These are phyloP conservation scores for Mycena epipterygia DNA, from an alignment of 768 basidiomycete species.

Conservation along the genomic window DNA sequence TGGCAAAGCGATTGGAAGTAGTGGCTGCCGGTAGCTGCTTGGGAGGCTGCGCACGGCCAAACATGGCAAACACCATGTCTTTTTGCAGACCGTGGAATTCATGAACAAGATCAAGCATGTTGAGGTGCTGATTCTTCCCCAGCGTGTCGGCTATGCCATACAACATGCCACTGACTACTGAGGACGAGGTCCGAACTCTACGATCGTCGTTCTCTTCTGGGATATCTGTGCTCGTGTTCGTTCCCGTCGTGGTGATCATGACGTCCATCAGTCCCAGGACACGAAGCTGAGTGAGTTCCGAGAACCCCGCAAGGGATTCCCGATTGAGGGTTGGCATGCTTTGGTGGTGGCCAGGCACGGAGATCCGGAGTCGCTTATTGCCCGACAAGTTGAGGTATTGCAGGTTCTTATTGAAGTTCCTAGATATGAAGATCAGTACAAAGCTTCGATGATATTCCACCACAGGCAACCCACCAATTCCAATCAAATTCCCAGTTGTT, in stretches of 20 bases:
- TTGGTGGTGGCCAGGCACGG: slow-evolving; percentile 48
- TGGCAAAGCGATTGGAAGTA: slow-evolving; percentile 79
- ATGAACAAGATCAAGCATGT: slow-evolving; percentile 94
- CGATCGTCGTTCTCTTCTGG: slow-evolving; percentile 91
- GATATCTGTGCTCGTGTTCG: slow-evolving; percentile 66
- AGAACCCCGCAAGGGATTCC: slow-evolving; percentile 83
- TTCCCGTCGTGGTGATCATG: slow-evolving; percentile 76
- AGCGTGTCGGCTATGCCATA: slow-evolving; percentile 97
- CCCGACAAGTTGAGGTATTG: slow-evolving; percentile 97
- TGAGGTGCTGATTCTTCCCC: slow-evolving; percentile 82
- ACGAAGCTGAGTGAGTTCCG: slow-evolving; percentile 84
- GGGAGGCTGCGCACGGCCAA: slow-evolving; percentile 78
- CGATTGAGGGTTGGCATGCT: slow-evolving; percentile 43
- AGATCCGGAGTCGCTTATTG: slow-evolving; percentile 95
- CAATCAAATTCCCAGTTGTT: slow-evolving; percentile 99
- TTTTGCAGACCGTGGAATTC: slow-evolving; percentile 82
- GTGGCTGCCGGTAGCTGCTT: slow-evolving; percentile 56
- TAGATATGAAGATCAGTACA: slow-evolving; percentile 49
- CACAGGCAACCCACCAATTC: slow-evolving; percentile 80
- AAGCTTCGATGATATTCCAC: neutral
- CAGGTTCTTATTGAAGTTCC: slow-evolving; percentile 97
- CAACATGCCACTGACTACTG: slow-evolving; percentile 91
- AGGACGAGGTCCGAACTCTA: slow-evolving; percentile 91
- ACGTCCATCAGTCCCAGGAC: slow-evolving; percentile 99
- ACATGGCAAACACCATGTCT: slow-evolving; percentile 96